A percentile compares a stretch with the other conserved stretches of the same genome.
Conservation (phyloP, 805 yeast genomes). For the Danielia reshetovae region DNA sequence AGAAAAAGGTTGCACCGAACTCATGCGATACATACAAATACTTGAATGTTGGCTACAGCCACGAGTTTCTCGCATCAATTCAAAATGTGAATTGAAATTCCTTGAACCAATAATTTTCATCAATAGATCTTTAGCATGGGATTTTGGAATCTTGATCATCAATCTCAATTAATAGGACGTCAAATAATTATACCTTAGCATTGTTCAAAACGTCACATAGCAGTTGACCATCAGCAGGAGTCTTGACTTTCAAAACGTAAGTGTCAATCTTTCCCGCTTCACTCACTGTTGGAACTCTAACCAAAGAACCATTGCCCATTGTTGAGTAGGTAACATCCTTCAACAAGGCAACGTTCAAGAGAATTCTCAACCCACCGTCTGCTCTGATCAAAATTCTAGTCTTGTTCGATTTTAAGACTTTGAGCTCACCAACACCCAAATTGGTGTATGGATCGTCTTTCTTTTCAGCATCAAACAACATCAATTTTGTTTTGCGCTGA, state of each 20-base stretch:
- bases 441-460: constrained; percentile 50
- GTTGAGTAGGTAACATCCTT: constrained; percentile 57
- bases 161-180: too few species aligned
- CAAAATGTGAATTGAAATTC: constrained; percentile 16
- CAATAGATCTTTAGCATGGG: too few species aligned
- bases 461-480: constrained; percentile 51
- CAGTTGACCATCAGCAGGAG: constrained; percentile 61
- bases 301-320: constrained; percentile 61
- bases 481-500: constrained; percentile 68
- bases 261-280: constrained; percentile 50
- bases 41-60: constrained; percentile 47
- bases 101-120: neutral
- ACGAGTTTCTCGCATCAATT: constrained; percentile 44
- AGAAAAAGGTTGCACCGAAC: neutral
- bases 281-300: constrained; percentile 63
- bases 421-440: constrained; percentile 80
- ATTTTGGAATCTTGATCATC: too few species aligned
- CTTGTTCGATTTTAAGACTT: constrained; percentile 63
- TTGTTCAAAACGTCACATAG: constrained; percentile 35
- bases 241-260: constrained; percentile 72
- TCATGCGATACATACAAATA: constrained; percentile 19
- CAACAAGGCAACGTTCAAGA: constrained; percentile 63
- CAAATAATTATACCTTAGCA: constrained; percentile 7
- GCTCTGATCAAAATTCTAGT: constrained; percentile 76
- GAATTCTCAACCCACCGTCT: constrained; percentile 79